These are phyloP conservation scores for Trypanosomatidae sp. DNA, from an alignment of 208 protist species.

Conservation along the genomic window DNA sequence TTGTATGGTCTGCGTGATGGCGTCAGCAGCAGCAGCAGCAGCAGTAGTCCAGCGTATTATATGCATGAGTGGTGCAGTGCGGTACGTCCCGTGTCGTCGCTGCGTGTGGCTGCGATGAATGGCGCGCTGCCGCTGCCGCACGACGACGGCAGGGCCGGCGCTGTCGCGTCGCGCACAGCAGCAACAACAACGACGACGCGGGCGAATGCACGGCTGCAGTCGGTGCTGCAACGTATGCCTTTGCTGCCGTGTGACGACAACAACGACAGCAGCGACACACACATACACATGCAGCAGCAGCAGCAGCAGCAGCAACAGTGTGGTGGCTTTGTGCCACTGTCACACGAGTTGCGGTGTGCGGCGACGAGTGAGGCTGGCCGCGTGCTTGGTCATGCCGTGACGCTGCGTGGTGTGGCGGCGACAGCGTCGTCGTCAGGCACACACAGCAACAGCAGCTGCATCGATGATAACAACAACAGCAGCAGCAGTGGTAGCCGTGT, in stretches of 20 bases:
- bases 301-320: too few species aligned
- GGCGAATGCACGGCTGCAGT: neutral
- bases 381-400: slow-evolving; percentile 58
- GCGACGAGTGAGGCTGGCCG: slow-evolving; percentile 18
- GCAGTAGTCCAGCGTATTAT: slow-evolving; percentile 31
- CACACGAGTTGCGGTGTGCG: slow-evolving; percentile 26
- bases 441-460: too few species aligned
- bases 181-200: slow-evolving; percentile 4
- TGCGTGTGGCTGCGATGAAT: slow-evolving; percentile 47
- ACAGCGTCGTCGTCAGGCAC: too few species aligned
- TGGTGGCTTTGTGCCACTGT: slow-evolving; percentile 46
- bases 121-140: slow-evolving; percentile 36
- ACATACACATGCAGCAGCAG: neutral
- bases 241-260: neutral
- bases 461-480: too few species aligned
- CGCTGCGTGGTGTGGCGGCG: slow-evolving; percentile 40
- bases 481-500: too few species aligned
- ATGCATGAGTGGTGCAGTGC: slow-evolving; percentile 53
- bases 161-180: too few species aligned
- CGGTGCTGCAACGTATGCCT: neutral
- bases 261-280: neutral
- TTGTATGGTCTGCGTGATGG: slow-evolving; percentile 64
- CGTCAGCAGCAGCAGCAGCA: neutral
- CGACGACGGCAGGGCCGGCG: neutral
- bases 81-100: slow-evolving; percentile 29